Percentiles rank a stretch among this genome's conserved stretches.
Conservation (phyloP, 805 yeast species). For the Yarrowia osloensis region DNA sequence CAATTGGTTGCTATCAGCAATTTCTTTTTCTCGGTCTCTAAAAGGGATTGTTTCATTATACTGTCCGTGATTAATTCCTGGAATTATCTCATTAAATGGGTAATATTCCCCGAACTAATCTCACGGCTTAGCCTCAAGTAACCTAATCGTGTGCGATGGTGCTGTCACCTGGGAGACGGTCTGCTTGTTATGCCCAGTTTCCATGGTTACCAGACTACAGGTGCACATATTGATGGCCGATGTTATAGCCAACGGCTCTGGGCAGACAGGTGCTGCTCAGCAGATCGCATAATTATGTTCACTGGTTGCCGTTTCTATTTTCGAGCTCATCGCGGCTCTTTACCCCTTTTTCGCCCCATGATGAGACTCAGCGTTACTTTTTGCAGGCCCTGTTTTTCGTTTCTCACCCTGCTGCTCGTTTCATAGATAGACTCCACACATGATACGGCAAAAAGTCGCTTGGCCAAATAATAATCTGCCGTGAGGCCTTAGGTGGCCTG, state of each 20-base stretch:
- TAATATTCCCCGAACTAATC: neutral
- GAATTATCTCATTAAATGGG: neutral
- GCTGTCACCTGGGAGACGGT: neutral
- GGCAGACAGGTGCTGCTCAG: neutral
- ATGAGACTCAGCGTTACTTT: neutral
- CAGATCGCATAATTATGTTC: neutral
- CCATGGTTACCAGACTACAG: conserved; percentile 12
- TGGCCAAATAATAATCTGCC: conserved; percentile 16
- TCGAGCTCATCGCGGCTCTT: neutral
- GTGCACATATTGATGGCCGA: neutral
- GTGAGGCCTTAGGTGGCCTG: neutral
- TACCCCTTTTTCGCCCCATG: neutral
- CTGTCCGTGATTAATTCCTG: neutral
- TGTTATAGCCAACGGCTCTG: neutral
- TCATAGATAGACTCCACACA: conserved; percentile 10
- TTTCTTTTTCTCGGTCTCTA: neutral
- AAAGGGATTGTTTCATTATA: neutral
- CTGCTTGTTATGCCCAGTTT: neutral
- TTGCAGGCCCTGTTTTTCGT: neutral
- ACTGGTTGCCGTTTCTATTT: neutral
- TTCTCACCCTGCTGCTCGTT: conserved; percentile 17
- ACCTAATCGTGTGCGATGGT: neutral
- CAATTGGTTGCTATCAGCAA: no score
- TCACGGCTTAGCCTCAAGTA: neutral
- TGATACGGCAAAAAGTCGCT: conserved; percentile 7